phyloP scores from a whole-genome alignment of 345 rosid species.

The Gossypium mustelinum region DNA sequence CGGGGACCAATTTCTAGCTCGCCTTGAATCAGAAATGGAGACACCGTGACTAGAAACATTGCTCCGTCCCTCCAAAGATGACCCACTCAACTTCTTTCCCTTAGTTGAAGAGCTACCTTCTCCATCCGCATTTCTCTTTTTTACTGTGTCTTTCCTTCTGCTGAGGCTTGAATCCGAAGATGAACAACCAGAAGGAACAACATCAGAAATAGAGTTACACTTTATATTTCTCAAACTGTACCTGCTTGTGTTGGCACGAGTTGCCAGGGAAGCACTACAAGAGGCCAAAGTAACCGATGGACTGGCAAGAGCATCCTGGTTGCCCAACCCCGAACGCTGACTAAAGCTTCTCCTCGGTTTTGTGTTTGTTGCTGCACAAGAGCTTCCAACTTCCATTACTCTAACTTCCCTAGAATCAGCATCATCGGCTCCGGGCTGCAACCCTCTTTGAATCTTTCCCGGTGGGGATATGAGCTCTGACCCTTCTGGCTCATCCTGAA shows the following conservation, averaged over 20 bases:
- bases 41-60: slow-evolving; percentile 39
- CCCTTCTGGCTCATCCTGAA: slow-evolving; percentile 50
- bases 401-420: slow-evolving; percentile 26
- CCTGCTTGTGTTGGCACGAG: slow-evolving; percentile 33
- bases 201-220: slow-evolving; percentile 57
- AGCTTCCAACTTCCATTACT: slow-evolving; percentile 41
- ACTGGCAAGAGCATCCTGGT: slow-evolving; percentile 30
- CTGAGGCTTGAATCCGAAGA: slow-evolving; percentile 43
- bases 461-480: slow-evolving; percentile 30
- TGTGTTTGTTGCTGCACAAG: slow-evolving; percentile 44
- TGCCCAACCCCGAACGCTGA: slow-evolving; percentile 41
- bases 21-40: slow-evolving; percentile 57
- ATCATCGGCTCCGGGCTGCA: slow-evolving; percentile 29
- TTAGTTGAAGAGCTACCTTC: slow-evolving; percentile 61
- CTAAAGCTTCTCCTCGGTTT: slow-evolving; percentile 41
- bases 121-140: slow-evolving; percentile 53
- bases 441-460: slow-evolving; percentile 44
- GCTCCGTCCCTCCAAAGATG: slow-evolving; percentile 37
- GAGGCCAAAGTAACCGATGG: slow-evolving; percentile 35
- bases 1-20: slow-evolving; percentile 40
- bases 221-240: slow-evolving; percentile 44
- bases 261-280: slow-evolving; percentile 39
- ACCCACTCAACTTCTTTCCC: slow-evolving; percentile 52
- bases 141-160: slow-evolving; percentile 39
- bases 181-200: slow-evolving; percentile 41